phyloP scores from a whole-genome alignment of 2,329 filamentous ascomycete species.

The Ceratocystis eucalypticola region DNA sequence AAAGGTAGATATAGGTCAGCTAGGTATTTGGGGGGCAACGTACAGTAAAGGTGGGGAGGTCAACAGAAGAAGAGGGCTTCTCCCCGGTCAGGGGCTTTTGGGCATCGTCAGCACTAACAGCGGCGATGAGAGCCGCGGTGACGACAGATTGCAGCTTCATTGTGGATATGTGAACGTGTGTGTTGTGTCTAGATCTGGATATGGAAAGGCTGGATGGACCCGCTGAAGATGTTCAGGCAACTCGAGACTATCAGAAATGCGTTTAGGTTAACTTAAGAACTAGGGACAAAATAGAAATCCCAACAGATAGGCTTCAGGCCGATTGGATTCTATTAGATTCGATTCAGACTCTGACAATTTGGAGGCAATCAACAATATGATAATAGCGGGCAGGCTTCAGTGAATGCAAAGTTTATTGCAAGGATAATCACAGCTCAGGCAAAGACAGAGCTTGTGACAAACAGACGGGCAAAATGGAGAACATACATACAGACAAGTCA shows the following conservation, averaged over 20 bases:
- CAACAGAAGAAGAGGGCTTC: conserved; percentile 45
- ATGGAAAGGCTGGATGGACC: not conserved
- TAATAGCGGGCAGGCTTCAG: not conserved
- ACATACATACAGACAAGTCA: not conserved
- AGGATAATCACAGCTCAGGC: not conserved
- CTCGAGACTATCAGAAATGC: not conserved
- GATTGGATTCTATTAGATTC: not conserved
- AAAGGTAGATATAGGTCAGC: not conserved
- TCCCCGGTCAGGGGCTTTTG: conserved; percentile 43
- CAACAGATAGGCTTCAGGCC: not conserved
- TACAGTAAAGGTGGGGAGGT: conserved; percentile 79
- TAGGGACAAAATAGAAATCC: too few species aligned
- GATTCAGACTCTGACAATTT: not conserved
- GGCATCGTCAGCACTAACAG: conserved; percentile 24
- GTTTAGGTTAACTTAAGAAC: not conserved
- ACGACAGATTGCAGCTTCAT: conserved; percentile 79
- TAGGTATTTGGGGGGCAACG: conserved; percentile 29
- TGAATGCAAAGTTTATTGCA: conserved; percentile 57
- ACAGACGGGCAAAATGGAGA: not conserved
- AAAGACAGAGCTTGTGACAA: not conserved
- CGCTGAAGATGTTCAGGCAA: not conserved
- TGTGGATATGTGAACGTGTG: conserved; percentile 27
- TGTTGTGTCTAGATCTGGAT: not conserved
- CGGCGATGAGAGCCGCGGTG: conserved; percentile 56
- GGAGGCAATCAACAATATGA: not conserved